phyloP scores from a whole-genome alignment of 2,329 filamentous ascomycete species.

The Hymenoscyphus infarciens region DNA sequence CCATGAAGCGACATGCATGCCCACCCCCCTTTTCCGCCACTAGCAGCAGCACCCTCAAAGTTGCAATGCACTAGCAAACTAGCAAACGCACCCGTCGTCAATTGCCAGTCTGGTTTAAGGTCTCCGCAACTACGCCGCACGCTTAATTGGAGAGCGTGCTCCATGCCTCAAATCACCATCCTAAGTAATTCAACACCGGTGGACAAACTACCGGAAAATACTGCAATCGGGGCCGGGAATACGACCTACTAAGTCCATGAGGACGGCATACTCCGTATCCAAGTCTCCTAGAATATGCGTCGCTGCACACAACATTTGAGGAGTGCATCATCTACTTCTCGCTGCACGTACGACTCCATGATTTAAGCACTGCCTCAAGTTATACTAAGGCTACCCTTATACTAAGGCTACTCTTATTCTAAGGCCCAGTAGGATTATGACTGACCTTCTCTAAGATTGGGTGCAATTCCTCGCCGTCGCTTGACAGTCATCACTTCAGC shows the following conservation, averaged over 20 bases:
- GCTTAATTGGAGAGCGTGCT: slow-evolving; percentile 6
- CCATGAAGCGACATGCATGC: slow-evolving; percentile 8
- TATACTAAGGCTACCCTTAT: neutral
- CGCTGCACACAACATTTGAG: neutral
- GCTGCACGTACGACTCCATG: neutral
- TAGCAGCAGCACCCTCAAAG: neutral
- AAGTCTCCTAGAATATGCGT: neutral
- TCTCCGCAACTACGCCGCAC: slow-evolving; percentile 9
- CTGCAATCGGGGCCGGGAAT: neutral
- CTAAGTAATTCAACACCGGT: neutral
- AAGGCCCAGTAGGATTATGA: neutral
- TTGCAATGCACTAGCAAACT: neutral
- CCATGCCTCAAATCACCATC: neutral
- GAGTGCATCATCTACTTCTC: neutral
- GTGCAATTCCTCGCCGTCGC: neutral
- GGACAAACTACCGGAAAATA: neutral
- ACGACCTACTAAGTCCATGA: neutral
- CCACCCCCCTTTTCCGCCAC: neutral
- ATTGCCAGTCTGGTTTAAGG: slow-evolving; percentile 9
- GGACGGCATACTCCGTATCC: neutral
- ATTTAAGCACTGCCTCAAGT: slow-evolving; percentile 3
- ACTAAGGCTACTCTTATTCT: neutral
- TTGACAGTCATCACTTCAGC: neutral
- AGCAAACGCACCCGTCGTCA: slow-evolving; percentile 2
- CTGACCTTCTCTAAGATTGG: neutral